Base-by-base conservation (phyloP, 2,329 filamentous ascomycete genomes). In the Fusarium irregulare region DNA sequence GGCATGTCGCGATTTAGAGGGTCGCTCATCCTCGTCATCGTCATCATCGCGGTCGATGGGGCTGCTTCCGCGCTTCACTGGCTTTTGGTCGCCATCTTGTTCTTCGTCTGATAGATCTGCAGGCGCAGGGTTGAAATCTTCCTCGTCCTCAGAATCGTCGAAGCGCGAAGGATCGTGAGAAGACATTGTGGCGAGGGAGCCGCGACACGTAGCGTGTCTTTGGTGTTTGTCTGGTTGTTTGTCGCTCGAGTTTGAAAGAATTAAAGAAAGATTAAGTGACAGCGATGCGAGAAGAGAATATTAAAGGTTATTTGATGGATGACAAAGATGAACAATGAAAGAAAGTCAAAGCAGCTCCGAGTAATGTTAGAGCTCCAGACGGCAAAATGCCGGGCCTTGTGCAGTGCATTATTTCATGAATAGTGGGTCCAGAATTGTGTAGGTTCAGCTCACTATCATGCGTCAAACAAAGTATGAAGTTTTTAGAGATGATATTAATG, bases 51-150 rank as follows among this genome's bases (percentile, higher is more conserved):
- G 69, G 47, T 68, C 67, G 44, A 72, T 76, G 51, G 78, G 79
- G 50, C 78, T 83, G 56, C 78, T 80, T 47, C 73, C 88, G 84
- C 72, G 73, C 83, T 84, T 71, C 57, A 61, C 42, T 53, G 64
- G 64, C 48, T 67, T 65, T 1, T 86, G 83, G n/a, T 82, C 80
- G 6, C 81, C 82, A 37, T 79, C 81, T 23, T 76, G 77, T 55
- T 82, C 80, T 7, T 81, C 90, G 71, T 95, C 93, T 5, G 92
- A 96, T 34, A 88, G 76, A 62, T 93, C 88, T 64, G 88, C 91
- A 21, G 91, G 91, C 50, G 87, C 89, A 53, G 94, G 94, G 79
- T 97, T 97, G 86, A 98, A 97, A 79, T 95, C 92, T 65, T 92
- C 91, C 74, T 97, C 94, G 53, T 96, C 93, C 59, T 93, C 91